Base-by-base conservation (phyloP, 495 filamentous ascomycete species). In the Podospora anserina region DNA sequence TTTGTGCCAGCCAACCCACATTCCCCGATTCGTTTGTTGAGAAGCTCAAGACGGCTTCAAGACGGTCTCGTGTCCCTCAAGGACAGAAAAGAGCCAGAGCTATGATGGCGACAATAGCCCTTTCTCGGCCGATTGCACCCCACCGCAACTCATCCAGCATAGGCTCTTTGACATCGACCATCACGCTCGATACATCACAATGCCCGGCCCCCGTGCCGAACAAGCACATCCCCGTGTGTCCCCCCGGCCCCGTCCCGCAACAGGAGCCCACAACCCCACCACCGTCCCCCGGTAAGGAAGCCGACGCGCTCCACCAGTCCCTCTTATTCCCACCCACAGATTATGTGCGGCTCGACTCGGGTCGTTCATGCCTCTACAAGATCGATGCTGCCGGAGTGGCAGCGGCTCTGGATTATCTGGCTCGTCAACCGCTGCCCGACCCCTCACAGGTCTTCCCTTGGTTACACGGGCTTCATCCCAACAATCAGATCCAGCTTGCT, bases 401-500 rank as follows among this genome's bases (percentile, higher is more conserved):
- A 19, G 86, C 88, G 13, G 91, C 94, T 2, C 70, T 97, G 9
- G 87, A 94, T 69, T 86, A 94, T 69, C 78, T 87, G 66, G 86
- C 94, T 0, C 84, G 87, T 3, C 92, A 96, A 71, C 88, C 91
- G 13, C 78, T 97, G 26, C 94, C 95, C 9, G 91, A 96, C 68
- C 89, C 96, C 1, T 83, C 87, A 11, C 84, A 87, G 68, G 89
- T 97, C 71, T 99, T 97, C 73, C 95, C 95, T n/a, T 99, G 95
- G 95, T 84, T 97, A 9, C 95, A 99, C 81, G 95, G 95, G 23
- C 80, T 98, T n/a, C 94, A 98, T 72, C 88, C 90, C 3, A 86
- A 88, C 65, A 99, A 98, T 73, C 88, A 92, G 57, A 84, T 97
- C 65, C 95, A 99, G 75, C 83, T 93, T 66, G 88, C 89, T 18